These are phyloP conservation scores for Yarrowia phangngaensis DNA, from an alignment of 805 yeast species.

Conservation along the genomic window DNA sequence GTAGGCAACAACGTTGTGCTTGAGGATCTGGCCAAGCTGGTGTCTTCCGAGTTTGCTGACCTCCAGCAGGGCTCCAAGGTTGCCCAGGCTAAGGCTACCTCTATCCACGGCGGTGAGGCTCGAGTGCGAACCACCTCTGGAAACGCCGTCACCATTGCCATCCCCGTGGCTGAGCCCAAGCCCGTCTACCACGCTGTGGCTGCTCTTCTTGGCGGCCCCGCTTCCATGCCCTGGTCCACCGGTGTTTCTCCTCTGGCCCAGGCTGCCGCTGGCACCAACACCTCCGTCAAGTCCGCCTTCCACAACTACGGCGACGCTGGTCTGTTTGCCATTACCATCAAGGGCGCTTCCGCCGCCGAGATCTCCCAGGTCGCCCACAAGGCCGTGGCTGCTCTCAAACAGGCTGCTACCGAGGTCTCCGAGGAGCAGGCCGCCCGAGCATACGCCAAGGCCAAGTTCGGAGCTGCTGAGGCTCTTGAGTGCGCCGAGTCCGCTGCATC, in stretches of 20 bases:
- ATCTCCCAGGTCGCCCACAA: conserved; percentile 59
- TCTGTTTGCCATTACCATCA: conserved; percentile 66
- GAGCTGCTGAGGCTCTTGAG: conserved; percentile 46
- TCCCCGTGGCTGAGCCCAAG: conserved; percentile 59
- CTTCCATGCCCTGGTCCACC: conserved; percentile 53
- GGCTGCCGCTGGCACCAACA: conserved; percentile 40
- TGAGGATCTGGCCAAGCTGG: conserved; percentile 63
- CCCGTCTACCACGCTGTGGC: conserved; percentile 68
- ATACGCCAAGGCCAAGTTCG: conserved; percentile 56
- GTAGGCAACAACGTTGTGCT: conserved; percentile 69
- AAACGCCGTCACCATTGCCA: conserved; percentile 74
- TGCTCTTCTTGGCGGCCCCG: conserved; percentile 54
- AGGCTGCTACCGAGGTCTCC: conserved; percentile 34
- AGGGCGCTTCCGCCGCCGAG: conserved; percentile 54
- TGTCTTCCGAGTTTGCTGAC: conserved; percentile 51
- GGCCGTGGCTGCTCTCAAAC: conserved; percentile 36
- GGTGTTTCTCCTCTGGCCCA: conserved; percentile 50
- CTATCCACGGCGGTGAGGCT: conserved; percentile 60
- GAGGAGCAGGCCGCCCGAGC: conserved; percentile 48
- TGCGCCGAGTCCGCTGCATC: conserved; percentile 38
- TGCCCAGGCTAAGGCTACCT: conserved; percentile 43
- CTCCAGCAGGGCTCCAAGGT: conserved; percentile 60
- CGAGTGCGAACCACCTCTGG: conserved; percentile 56
- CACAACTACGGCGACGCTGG: conserved; percentile 73
- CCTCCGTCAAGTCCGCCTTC: conserved; percentile 52